These are phyloP conservation scores for Amanita rubescens DNA, from an alignment of 768 basidiomycete species.

Conservation along the genomic window DNA sequence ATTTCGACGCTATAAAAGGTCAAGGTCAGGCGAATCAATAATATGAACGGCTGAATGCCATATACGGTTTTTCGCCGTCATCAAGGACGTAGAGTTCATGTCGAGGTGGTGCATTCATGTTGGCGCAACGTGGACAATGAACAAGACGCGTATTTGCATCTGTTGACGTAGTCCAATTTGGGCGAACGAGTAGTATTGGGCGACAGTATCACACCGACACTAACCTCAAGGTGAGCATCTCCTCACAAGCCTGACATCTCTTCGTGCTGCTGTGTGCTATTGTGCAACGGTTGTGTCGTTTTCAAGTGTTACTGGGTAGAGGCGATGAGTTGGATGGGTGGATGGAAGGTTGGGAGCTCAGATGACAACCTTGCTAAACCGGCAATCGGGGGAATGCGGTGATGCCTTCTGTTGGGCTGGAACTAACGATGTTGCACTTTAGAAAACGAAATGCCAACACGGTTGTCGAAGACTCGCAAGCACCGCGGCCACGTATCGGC, in stretches of 20 bases:
- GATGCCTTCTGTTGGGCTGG: too few species aligned
- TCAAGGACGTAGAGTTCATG: slow-evolving; percentile 66
- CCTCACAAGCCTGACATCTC: slow-evolving; percentile 14
- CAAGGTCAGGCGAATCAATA: not conserved
- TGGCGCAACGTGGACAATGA: not conserved
- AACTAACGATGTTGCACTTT: slow-evolving; percentile 10
- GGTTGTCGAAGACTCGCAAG: slow-evolving; percentile 95
- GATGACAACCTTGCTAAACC: slow-evolving; percentile 52
- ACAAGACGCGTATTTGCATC: slow-evolving; percentile 18
- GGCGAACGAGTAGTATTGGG: not conserved
- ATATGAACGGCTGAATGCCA: not conserved
- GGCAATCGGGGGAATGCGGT: too few species aligned
- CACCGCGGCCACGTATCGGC: slow-evolving; percentile 99
- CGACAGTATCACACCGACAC: slow-evolving; percentile 35
- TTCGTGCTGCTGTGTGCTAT: slow-evolving; percentile 8
- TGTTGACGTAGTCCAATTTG: slow-evolving; percentile 17
- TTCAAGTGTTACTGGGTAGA: slow-evolving; percentile 3
- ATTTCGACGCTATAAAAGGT: not conserved
- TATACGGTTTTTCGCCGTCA: slow-evolving; percentile 64
- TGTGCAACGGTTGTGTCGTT: not conserved
- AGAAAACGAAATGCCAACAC: slow-evolving; percentile 81
- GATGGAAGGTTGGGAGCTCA: slow-evolving; percentile 30
- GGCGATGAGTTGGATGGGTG: slow-evolving; percentile 29
- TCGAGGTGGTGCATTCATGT: slow-evolving; percentile 87
- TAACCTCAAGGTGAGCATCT: slow-evolving; percentile 59